Evolutionary conservation across 805 yeast genomes (phyloP), one percentile per base, ranked within the genome.

Genomic region (Barnettozyma pratensis): DNA sequence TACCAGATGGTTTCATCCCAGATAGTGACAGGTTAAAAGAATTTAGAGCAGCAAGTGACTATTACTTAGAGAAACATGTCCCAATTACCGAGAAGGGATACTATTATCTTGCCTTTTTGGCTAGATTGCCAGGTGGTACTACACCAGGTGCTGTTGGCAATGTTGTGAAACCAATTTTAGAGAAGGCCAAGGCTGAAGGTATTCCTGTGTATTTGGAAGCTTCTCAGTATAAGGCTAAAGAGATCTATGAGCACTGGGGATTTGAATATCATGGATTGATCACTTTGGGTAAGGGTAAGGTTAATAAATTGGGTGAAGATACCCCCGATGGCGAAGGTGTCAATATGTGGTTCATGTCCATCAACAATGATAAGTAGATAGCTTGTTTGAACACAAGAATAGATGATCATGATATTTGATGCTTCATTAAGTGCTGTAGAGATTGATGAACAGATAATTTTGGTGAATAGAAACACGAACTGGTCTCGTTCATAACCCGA

Each of bases 211-310:
- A 49, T 0, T 41, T 58, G 32, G 53, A 55, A 34, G 58, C 60
- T 37, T 50, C 55, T 26, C 53, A 44, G 38, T 49, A 45, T 2
- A 50, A 54, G 27, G 60, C 60, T 4, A 54, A 42, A 37, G 48
- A 50, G n/a, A 48, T 58, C 14, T 58, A 56, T 38, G 45, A 49
- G 19, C 52, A 56, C 38, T 58, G 51, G 34, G 60, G 60, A 5
- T 56, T 56, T 45, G 47, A 49, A 34, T 44, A 52, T 7, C 47
- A 48, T 39, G 52, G 54, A 19, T 41, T 45, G 10, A 27, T 54
- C 12, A 37, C 30, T 11, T 26, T 54, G n/a, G 58, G 58, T 11
- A 40, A 37, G 10, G 54, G 52, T 3, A 42, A 39, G 34, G 46
- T 52, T 28, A 42, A 54, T 47, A 6, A 41, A 5, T 19, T 46